phyloP scores from a whole-genome alignment of 441 rosid genomes.

The Metrosideros polymorpha region DNA sequence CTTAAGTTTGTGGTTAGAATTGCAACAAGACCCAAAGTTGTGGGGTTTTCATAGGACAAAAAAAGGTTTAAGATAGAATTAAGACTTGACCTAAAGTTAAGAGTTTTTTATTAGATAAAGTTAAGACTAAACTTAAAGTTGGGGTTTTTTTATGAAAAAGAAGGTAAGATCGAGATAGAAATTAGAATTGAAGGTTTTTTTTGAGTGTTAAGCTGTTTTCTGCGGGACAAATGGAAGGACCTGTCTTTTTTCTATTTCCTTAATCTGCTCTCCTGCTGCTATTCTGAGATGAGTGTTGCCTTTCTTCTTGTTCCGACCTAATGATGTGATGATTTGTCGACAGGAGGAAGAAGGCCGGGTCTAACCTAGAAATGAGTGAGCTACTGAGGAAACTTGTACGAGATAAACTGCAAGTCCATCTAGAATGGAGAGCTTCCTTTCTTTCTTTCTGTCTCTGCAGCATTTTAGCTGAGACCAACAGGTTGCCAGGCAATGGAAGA shows the following conservation, averaged over 20 bases:
- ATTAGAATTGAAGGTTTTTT: too few relatives aligned
- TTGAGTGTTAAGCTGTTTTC: too few relatives aligned
- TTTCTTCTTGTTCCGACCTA: neutral
- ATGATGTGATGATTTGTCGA: neutral
- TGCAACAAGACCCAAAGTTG: too few relatives aligned
- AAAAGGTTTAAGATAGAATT: too few relatives aligned
- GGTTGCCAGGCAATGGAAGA: neutral
- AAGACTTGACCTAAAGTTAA: too few relatives aligned
- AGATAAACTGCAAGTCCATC: neutral
- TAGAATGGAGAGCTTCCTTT: neutral
- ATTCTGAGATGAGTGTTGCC: neutral
- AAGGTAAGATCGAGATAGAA: too few relatives aligned
- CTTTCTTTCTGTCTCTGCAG: neutral
- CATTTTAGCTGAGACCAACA: neutral
- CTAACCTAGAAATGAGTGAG: neutral
- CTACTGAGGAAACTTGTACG: neutral
- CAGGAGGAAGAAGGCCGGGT: neutral
- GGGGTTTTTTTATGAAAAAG: too few relatives aligned
- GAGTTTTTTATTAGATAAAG: too few relatives aligned
- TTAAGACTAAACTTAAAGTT: too few relatives aligned
- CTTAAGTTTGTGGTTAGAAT: too few relatives aligned
- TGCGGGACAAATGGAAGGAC: too few relatives aligned
- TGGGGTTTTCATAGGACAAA: too few relatives aligned
- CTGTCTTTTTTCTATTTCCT: neutral
- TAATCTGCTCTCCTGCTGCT: neutral